Base-by-base conservation (phyloP, 805 yeast genomes). In the Brettanomyces anomalus region DNA sequence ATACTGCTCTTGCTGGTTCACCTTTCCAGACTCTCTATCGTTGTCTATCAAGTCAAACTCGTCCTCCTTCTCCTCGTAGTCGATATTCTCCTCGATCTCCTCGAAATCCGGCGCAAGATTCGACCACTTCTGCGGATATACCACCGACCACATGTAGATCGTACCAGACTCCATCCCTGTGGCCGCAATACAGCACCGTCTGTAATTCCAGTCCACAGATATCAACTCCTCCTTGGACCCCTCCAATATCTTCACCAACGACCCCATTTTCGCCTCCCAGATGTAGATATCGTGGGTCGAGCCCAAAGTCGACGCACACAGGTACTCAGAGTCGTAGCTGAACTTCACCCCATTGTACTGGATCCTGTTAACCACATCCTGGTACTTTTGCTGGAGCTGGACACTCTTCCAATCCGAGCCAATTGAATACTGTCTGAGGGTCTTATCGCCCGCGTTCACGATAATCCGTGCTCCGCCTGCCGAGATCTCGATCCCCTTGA, bases 71-170 rank as follows among this genome's bases (percentile, higher is more conserved):
- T 89, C 97, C 50, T 79, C 77, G 56, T 90, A 89, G 45, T 84
- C 87, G 8, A 85, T 81, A 55, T 88, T 90, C 54, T 88, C 95
- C 56, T 89, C 96, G 36, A 89, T 81, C 60, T 89, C 97, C 39
- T 84, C 95, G 58, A 90, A 89, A 60, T 90, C 97, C 1, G 97
- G 97, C 0, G 97, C 97, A 52, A 89, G 67, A 1, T 97, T 95
- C 60, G 94, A 83, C 97, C 97, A 89, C 62, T 85, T 84, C 53
- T 88, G 96, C 1, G 95, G 94, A 17, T 85, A 76, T 33, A 75
- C 74, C 8, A 85, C 73, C 40, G 82, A 75, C 96, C 97, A 90
- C 34, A 84, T 57, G 56, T 85, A 88, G 2, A 89, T 73, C 33
- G 77, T 69, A 1, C 97, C 97, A 28, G 85, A 70, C 55, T 89